Base-by-base conservation (phyloP, 1,139 yeast species). In the Kluyveromyces sp. region DNA sequence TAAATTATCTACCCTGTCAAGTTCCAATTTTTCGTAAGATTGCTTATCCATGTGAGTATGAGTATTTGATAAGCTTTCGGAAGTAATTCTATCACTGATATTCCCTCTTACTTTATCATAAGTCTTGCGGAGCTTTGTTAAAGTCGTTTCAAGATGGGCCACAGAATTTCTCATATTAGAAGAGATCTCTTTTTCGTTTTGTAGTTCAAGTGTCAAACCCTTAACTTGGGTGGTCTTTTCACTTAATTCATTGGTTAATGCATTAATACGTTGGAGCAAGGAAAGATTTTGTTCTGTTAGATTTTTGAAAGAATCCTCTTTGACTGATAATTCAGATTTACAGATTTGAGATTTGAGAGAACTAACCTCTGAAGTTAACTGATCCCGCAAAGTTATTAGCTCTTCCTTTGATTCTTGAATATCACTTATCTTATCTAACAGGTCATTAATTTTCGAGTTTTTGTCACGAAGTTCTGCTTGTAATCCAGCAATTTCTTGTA, bases 1-100 rank as follows among this genome's bases (percentile, higher is more conserved):
- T 43, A 60, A 39, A 3, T 46, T 39, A 38, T 65, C 67, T 3
- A 67, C 56, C 4, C 46, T 38, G 32, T 55, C 60, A 48, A 67
- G 51, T 43, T 53, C 54, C 29, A 65, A 55, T 3, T 45, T 37
- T 3, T 51, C 48, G 46, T 62, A 63, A 2, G 42, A 42, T 34
- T 50, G 51, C 29, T 46, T 48, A 2, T 48, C 45, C 35, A 56
- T 43, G 27, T 48, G 53, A 6, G 51, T 49, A 31, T 46, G 49
- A 10, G 52, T 50, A 30, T 49, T 51, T 25, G 48, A 47, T 4
- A 55, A 54, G 25, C 49, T 41, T 32, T 55, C 54, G 35, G 51
- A 50, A 4, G 53, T 48, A 31, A 54, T 48, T 28, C 41, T 43
- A 27, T 48, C 45, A 3, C 42, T 48, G 30, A 47, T 45, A 32